Base-by-base conservation (phyloP, 495 filamentous ascomycete species). In the Antarctomyces pellizariae region DNA sequence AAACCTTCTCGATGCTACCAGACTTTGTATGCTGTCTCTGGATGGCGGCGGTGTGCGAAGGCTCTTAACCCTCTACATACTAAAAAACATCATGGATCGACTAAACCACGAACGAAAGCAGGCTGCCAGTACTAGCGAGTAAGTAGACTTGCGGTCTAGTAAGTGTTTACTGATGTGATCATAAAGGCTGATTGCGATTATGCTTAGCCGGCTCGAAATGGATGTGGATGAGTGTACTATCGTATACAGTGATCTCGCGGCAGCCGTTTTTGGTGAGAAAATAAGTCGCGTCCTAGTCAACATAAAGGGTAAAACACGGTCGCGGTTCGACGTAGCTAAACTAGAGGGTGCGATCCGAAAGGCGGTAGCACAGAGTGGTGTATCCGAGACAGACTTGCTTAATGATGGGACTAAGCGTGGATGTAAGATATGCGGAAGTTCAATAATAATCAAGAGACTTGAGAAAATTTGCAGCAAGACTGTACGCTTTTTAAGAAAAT, bases 121-220 rank as follows among this genome's bases (percentile, higher is more conserved):
- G 6, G 5, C 7, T 13, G 13, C 24, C 7, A 25, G 24, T 12
- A 25, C 24, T 25, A 12, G 24, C 6, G 6, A 12, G 24, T 25
- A 13, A 25, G 24, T 25, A 13, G 11, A 25, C 11, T 25, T 25
- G n/a, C n/a, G n/a, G n/a, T n/a, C n/a, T n/a, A 7, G 17, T 12
- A 9, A 18, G 10, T 21, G 16, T 3, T 17, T 26, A 14, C 10
- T 12, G 10, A 10, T 25, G 10, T 15, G 21, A 20, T 8, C n/a
- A 17, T 4, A 17, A n/a, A n/a, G n/a, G 5, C 40, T 57, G 3
- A 57, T 59, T 31, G 51, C 53, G 2, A 45, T 57, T 18, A 56
- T 59, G 50, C 47, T 56, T 7, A 47, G 52, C 4, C 39, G 45
- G 3, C 44, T 57, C 12, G 18, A 44, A 21, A 54, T 59, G 49